phyloP scores from a whole-genome alignment of 306 rosid species.

The Lathyrus tuberosus region DNA sequence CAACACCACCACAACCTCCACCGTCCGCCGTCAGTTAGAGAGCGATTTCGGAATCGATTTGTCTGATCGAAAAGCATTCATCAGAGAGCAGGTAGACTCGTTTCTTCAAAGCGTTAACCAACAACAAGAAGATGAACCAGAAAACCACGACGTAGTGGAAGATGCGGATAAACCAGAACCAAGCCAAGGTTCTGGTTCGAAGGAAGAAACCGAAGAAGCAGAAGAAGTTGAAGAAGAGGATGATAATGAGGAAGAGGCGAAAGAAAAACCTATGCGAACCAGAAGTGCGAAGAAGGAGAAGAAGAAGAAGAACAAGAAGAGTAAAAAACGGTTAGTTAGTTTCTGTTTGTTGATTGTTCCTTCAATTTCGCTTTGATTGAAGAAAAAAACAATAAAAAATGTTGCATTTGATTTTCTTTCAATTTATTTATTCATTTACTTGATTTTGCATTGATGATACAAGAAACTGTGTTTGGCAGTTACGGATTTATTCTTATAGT shows the following conservation, averaged over 20 bases:
- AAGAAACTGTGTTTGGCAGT: no score
- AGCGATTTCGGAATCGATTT: slow-evolving; percentile 70
- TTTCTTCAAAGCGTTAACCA: slow-evolving; percentile 60
- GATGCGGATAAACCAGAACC: slow-evolving; percentile 38
- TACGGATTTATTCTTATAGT: no score
- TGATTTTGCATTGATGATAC: no score
- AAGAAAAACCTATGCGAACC: slow-evolving; percentile 38
- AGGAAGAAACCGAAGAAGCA: slow-evolving; percentile 37
- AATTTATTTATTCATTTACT: background rate
- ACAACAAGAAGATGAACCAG: slow-evolving; percentile 9
- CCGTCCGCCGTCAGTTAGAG: slow-evolving; percentile 76
- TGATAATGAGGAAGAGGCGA: slow-evolving; percentile 26
- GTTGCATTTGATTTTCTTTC: slow-evolving; percentile 21
- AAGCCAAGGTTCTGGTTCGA: slow-evolving; percentile 43
- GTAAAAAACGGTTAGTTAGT: slow-evolving; percentile 57
- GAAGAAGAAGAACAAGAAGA: slow-evolving; percentile 1
- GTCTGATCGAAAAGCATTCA: slow-evolving; percentile 65
- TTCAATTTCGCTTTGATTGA: background rate
- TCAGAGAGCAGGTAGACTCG: slow-evolving; percentile 73
- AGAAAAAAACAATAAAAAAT: slow-evolving; percentile 3
- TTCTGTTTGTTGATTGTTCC: background rate
- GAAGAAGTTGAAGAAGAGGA: slow-evolving; percentile 37
- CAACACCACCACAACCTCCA: slow-evolving; percentile 64
- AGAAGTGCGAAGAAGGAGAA: slow-evolving; percentile 43
- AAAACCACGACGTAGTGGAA: slow-evolving; percentile 31